Base-by-base conservation (phyloP, 108 stramenopile species). In the Nitzschia palea region DNA sequence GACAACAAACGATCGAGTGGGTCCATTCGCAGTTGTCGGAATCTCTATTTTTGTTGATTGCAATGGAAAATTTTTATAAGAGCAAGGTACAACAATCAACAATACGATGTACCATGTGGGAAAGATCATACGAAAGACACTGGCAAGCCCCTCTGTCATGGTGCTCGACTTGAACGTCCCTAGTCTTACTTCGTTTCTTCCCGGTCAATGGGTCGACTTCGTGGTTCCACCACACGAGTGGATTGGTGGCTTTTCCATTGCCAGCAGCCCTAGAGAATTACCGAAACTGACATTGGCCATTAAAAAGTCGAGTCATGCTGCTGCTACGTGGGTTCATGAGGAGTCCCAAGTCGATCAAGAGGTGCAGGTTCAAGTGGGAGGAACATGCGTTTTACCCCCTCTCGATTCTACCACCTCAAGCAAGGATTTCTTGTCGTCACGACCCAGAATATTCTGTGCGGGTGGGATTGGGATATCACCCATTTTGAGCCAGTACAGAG, bases 181-280 rank as follows among this genome's bases (percentile, higher is more conserved):
- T 22, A 34, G 53, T 35, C 25, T 59, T 12, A 9, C 22, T 14
- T 26, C 31, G 18, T 75, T 75, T 56, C 29, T 43, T 1, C 74
- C 74, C 4, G 74, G 74, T 26, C 74, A 75, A 44, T 75, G 74
- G 74, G 60, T 75, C 2, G 74, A 75, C 34, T 68, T 75, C 42
- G 52, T 68, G 8, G 67, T 44, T 1, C 55, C 56, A 32, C 60
- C 60, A 2, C 37, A 68, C 26, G 14, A 43, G 4, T 68, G 67
- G 74, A 66, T 75, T 25, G 74, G 74, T 18, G 74, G 74, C 23
- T 75, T 68, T 68, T 68, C 67, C 47, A 75, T 68, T 58, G 67
- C 67, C 26, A 68, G 67, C 44, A 50, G 47, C 15, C 74, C 74
- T 12, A 28, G 37, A 33, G 67, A 75, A 29, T 52, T 75, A 1